These are phyloP conservation scores for Candida silvatica DNA, from an alignment of 805 yeast genomes.

Conservation along the genomic window DNA sequence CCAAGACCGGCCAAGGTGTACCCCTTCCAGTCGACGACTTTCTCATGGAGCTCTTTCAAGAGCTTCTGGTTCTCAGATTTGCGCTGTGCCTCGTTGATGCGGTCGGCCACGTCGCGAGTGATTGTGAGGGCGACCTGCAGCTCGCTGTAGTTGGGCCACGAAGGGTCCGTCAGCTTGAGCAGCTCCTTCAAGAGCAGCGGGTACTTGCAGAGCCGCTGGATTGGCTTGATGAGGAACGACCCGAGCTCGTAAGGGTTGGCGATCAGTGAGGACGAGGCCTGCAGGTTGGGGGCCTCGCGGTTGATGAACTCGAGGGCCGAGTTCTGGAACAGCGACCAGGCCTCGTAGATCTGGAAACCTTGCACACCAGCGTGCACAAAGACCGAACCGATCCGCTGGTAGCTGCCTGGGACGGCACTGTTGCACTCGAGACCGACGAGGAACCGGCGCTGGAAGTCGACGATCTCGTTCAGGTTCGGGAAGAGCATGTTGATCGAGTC, in stretches of 20 bases:
- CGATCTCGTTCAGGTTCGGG: constrained; percentile 74
- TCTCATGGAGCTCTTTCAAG: constrained; percentile 56
- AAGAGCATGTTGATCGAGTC: constrained; percentile 77
- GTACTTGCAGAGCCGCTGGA: constrained; percentile 93
- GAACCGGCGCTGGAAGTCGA: constrained; percentile 89
- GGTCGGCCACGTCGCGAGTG: constrained; percentile 75
- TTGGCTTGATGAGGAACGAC: constrained; percentile 84
- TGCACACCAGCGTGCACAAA: constrained; percentile 74
- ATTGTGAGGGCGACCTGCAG: constrained; percentile 61
- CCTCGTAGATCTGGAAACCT: constrained; percentile 83
- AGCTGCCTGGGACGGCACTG: constrained; percentile 59
- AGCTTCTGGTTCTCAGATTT: constrained; percentile 76
- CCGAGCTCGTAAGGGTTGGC: constrained; percentile 87
- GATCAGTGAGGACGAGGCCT: constrained; percentile 47
- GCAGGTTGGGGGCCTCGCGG: constrained; percentile 50
- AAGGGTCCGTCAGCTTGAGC: constrained; percentile 50
- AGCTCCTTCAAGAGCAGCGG: constrained; percentile 77
- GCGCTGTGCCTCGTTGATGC: constrained; percentile 91
- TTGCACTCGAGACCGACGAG: constrained; percentile 86
- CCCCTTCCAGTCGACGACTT: constrained; percentile 91
- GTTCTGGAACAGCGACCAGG: constrained; percentile 88
- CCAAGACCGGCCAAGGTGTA: constrained; percentile 76
- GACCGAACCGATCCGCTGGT: constrained; percentile 82
- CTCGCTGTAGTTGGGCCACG: constrained; percentile 54
- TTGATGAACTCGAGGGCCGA: constrained; percentile 77